Conservation (phyloP, 2,329 filamentous ascomycete genomes). For the Parastagonospora avenae region DNA sequence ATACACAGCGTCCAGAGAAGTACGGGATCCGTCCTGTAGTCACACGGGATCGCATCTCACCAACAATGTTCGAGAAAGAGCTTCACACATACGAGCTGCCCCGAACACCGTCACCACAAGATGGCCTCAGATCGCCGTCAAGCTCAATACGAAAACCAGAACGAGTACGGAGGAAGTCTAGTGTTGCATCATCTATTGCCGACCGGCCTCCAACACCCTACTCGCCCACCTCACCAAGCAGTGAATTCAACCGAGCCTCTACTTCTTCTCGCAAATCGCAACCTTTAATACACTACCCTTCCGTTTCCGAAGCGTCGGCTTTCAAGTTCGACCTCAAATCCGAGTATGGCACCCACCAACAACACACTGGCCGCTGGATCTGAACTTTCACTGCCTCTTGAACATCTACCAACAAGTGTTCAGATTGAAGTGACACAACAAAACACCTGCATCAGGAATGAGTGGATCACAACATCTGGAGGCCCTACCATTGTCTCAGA, state of each 20-base stretch:
- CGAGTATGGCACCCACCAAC: slow-evolving; percentile 26
- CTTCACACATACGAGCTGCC: slow-evolving; percentile 32
- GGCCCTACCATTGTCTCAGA: background rate
- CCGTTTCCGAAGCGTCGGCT: slow-evolving; percentile 45
- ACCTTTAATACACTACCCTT: slow-evolving; percentile 43
- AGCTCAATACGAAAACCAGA: slow-evolving; percentile 40
- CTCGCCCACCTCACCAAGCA: slow-evolving; percentile 39
- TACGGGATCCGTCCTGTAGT: slow-evolving; percentile 39
- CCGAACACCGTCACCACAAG: slow-evolving; percentile 34
- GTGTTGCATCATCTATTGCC: slow-evolving; percentile 38
- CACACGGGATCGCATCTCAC: slow-evolving; percentile 32
- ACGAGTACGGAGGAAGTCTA: slow-evolving; percentile 42
- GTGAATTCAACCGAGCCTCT: slow-evolving; percentile 35
- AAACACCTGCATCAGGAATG: background rate
- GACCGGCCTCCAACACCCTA: slow-evolving; percentile 48
- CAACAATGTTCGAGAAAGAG: slow-evolving; percentile 44
- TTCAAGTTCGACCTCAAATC: slow-evolving; percentile 43
- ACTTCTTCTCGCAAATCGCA: slow-evolving; percentile 36
- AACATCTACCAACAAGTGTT: background rate
- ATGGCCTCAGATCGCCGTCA: slow-evolving; percentile 30
- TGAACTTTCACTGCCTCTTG: slow-evolving; percentile 4
- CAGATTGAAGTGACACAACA: background rate
- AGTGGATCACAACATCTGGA: background rate
- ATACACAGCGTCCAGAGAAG: slow-evolving; percentile 43
- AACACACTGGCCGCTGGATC: slow-evolving; percentile 24